Percentiles rank a stretch among this genome's conserved stretches.
Evolutionary conservation across 2,329 filamentous ascomycete genomes (phyloP).

Genomic region (Fusarium anguioides): DNA sequence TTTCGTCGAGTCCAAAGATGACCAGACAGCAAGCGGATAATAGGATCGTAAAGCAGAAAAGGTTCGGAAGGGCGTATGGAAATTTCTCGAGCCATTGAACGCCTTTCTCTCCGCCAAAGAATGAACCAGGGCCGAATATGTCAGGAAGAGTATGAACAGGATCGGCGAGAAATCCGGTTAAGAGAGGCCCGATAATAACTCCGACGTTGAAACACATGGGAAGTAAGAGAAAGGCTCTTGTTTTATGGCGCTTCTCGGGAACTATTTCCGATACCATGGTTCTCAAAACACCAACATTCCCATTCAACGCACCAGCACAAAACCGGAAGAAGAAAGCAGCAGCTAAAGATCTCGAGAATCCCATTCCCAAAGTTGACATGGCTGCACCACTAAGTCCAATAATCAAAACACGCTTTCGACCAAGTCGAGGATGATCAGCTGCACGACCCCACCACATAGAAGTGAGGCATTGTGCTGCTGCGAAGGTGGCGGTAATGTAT

Average conservation of each 20-base stretch:
- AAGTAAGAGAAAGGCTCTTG: constrained; percentile 78
- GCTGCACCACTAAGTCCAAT: constrained; percentile 77
- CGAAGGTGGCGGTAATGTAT: constrained; percentile 81
- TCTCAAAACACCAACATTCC: constrained; percentile 78
- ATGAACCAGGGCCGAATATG: constrained; percentile 60
- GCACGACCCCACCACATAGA: constrained; percentile 85
- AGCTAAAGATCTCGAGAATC: constrained; percentile 71
- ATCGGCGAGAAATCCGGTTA: constrained; percentile 76
- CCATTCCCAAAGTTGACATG: constrained; percentile 64
- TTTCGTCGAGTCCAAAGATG: constrained; percentile 66
- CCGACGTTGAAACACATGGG: constrained; percentile 80
- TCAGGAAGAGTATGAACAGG: constrained; percentile 69
- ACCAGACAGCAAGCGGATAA: constrained; percentile 56
- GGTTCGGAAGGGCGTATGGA: constrained; percentile 66
- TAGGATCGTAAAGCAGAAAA: constrained; percentile 63
- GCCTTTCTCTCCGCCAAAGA: constrained; percentile 49
- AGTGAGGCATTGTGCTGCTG: constrained; percentile 82
- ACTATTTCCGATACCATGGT: constrained; percentile 65
- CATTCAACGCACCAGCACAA: constrained; percentile 76
- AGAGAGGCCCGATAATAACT: constrained; percentile 75
- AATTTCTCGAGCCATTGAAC: constrained; percentile 48
- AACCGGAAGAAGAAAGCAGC: constrained; percentile 80
- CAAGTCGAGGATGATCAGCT: constrained; percentile 70
- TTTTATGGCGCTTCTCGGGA: constrained; percentile 64
- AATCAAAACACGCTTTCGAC: constrained; percentile 81